Evolutionary conservation across 164 flowering plant species (phyloP), one percentile per base, ranked within the genome.

Genomic region (Protea cynaroides): DNA sequence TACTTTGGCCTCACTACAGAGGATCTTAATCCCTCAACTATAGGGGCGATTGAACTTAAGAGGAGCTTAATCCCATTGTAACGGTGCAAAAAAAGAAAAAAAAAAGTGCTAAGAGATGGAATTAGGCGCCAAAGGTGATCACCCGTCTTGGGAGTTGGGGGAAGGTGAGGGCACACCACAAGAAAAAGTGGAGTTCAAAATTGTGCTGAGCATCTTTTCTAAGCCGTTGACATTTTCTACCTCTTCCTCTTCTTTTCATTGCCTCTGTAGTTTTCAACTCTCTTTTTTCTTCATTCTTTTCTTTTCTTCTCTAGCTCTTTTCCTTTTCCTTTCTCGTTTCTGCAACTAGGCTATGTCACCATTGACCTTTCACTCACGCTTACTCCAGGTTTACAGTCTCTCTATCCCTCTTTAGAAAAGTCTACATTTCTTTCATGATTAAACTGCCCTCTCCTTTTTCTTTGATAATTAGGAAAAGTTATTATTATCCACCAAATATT

Each of bases 221-320:
- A 61, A 65, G 44, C 72, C 83, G 87, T 83, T 82, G 87, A 83
- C 87, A 79, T 71, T 71, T 77, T 65, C 25, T 25, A 22, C 65
- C 36, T 37, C 64, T 40, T 3, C 17, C 15, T 59, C 55, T 56
- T 55, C 51, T 56, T 56, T 51, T 56, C 13, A 49, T 67, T 19
- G 22, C 40, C 17, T 5, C 2, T 29, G 2, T 5, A 29, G 2
- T 29, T 3, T 29, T 29, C 34, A 29, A 29, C 34, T 5, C 51
- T 29, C 38, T 64, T 64, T 8, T n/a, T 47, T 47, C 34, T 52
- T 55, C 11, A 37, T 59, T 11, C 59, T 37, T 56, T 62, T 67
- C 38, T 64, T 66, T 66, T 68, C 24, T 50, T 68, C 61, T 57
- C 56, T 67, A 5, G 34, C 63, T 59, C 50, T 21, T 25, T 38